phyloP scores from a whole-genome alignment of 495 filamentous ascomycete species.

The Thozetella sp. region DNA sequence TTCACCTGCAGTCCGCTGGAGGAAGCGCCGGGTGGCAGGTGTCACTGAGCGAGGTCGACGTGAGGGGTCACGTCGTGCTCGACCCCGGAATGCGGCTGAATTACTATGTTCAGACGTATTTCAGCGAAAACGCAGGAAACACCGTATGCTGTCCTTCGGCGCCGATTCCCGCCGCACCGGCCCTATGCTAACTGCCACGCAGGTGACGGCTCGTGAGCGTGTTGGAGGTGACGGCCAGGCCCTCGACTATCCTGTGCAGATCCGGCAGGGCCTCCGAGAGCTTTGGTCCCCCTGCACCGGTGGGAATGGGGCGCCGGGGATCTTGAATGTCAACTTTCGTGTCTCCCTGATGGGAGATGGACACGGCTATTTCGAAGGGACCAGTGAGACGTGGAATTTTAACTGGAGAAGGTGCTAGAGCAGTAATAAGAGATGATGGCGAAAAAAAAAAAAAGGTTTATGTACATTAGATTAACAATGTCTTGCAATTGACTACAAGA shows the following conservation, averaged over 20 bases:
- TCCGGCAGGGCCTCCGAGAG: conserved; percentile 6
- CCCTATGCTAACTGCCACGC: neutral
- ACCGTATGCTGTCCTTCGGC: conserved; percentile 29
- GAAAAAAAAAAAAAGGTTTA: no score
- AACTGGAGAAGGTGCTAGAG: conserved; percentile 42
- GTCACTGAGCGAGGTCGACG: conserved; percentile 28
- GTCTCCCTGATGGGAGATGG: conserved; percentile 32
- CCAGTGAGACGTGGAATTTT: conserved; percentile 38
- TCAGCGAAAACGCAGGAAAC: conserved; percentile 35
- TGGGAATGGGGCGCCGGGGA: conserved; percentile 29
- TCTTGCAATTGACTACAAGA: no score
- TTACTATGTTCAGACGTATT: conserved; percentile 39
- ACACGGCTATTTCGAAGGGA: conserved; percentile 37
- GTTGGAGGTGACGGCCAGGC: neutral
- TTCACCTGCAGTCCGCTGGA: conserved; percentile 32
- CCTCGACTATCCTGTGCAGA: neutral
- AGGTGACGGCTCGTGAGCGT: neutral
- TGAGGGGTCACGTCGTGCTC: conserved; percentile 33
- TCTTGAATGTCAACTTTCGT: conserved; percentile 48
- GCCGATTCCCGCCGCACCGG: neutral
- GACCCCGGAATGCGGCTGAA: conserved; percentile 30
- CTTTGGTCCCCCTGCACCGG: conserved; percentile 42
- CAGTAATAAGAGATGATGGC: no score
- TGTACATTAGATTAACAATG: no score
- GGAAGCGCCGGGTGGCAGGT: conserved; percentile 42